Percentiles rank a stretch among this genome's conserved stretches.
Evolutionary conservation across 305 asterid genomes (phyloP).

Genomic region (Plantago lanceolata): DNA sequence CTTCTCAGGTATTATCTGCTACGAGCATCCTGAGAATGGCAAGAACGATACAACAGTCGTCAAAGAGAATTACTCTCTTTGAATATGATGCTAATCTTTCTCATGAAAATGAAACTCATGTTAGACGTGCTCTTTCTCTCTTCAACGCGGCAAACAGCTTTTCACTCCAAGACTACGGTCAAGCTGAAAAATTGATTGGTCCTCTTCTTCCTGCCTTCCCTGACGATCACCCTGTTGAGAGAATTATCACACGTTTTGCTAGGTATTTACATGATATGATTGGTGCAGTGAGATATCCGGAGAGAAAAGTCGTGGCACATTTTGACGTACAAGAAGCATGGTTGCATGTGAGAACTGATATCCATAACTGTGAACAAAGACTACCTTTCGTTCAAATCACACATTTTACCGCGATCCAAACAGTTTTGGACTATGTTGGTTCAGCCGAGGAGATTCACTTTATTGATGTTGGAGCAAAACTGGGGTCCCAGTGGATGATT

Average conservation of each 20-base stretch:
- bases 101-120: constrained; percentile 2
- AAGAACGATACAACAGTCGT: background rate
- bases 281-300: constrained; percentile 13
- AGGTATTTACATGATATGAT: constrained; percentile 30
- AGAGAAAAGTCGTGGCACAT: constrained; percentile 14
- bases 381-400: constrained; percentile 31
- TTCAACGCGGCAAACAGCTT: constrained; percentile 3
- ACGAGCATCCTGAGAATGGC: constrained; percentile 6
- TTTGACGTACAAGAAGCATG: constrained; percentile 24
- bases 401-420: constrained; percentile 37
- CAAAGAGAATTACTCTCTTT: background rate
- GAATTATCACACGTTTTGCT: constrained; percentile 27
- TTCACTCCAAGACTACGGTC: background rate
- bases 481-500: constrained; percentile 36
- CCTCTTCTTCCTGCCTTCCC: constrained; percentile 13
- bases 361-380: constrained; percentile 22
- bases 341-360: constrained; percentile 17
- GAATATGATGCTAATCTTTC: background rate
- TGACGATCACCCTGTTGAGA: constrained; percentile 28
- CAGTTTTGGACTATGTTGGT: constrained; percentile 33
- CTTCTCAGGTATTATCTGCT: constrained; percentile 8
- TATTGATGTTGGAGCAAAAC: constrained; percentile 31
- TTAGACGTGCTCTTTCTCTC: background rate
- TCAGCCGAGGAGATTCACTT: constrained; percentile 38
- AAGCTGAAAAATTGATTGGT: background rate